Conservation (phyloP, 1,139 yeast genomes). For the Hemisphaericaspora subhashii region DNA sequence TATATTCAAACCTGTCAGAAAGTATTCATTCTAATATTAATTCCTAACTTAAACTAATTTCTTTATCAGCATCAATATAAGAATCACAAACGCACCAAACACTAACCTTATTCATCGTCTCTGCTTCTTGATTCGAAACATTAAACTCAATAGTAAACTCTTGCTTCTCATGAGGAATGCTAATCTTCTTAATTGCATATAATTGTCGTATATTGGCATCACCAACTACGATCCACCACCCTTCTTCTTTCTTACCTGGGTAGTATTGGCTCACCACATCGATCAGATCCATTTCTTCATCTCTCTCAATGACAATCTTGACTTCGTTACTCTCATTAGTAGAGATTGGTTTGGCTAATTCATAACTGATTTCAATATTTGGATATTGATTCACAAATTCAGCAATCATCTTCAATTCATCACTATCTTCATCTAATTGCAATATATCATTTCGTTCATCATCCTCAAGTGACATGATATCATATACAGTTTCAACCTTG, state of each 20-base stretch:
- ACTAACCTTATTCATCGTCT: conserved; percentile 53
- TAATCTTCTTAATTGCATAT: conserved; percentile 71
- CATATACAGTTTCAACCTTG: conserved; percentile 73
- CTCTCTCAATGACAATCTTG: conserved; percentile 60
- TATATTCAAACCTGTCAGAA: no score
- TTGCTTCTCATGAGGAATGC: conserved; percentile 54
- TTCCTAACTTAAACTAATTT: conserved; percentile 57
- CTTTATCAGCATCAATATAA: conserved; percentile 88
- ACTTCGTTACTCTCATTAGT: conserved; percentile 50
- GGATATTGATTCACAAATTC: conserved; percentile 89
- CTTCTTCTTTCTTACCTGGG: conserved; percentile 64
- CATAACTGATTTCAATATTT: conserved; percentile 69
- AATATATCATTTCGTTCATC: conserved; percentile 68
- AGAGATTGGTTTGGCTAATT: conserved; percentile 36
- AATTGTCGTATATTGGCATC: conserved; percentile 58
- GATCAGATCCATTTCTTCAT: conserved; percentile 72
- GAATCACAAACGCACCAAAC: conserved; percentile 92
- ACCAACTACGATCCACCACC: conserved; percentile 90
- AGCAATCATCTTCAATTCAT: conserved; percentile 63
- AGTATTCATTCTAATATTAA: no score
- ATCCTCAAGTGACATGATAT: conserved; percentile 82
- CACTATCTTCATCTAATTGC: conserved; percentile 55
- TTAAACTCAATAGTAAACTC: conserved; percentile 54
- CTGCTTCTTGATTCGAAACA: conserved; percentile 65
- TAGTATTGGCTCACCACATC: conserved; percentile 55